Evolutionary conservation across 2,329 filamentous ascomycete genomes (phyloP), one percentile per base, ranked within the genome.

Genomic region (Botrytis paeoniae): DNA sequence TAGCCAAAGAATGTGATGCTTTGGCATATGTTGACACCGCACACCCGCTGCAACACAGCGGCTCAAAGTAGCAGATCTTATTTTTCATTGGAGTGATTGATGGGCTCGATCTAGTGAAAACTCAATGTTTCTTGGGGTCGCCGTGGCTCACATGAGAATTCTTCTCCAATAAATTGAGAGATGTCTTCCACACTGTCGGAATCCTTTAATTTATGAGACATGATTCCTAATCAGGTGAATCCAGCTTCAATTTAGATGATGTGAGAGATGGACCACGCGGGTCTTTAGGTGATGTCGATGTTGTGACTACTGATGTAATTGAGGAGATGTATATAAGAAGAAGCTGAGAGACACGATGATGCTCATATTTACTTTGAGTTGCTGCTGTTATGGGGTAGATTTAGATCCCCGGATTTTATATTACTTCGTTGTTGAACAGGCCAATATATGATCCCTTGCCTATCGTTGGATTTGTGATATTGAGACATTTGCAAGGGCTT

Each of bases 341-440:
- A 39, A 29, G 64, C 32, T 4, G 61, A 18, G 35, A 41, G 16
- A 41, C n/a, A 29, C 39, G 8, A 41, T 57, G 25, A 25, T 66
- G 65, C 48, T 54, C 48, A 32, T 41, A 32, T n/a, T n/a, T n/a
- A 12, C 48, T n/a, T 51, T 22, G 7, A 29, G 35, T 32, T 22
- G 10, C n/a, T 32, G n/a, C 9, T 25, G 22, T 20, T 54, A 54
- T 57, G 45, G 64, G 64, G 63, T 66, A 66, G 45, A 51, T n/a
- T 51, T n/a, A 12, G 43, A 68, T 41, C 64, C 64, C 64, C 64
- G 16, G 64, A 57, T 68, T 68, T 68, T 39, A 29, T 54, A 68
- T 57, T 68, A 54, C 25, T 54, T 54, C 14, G 22, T 54, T 64
- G 16, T 65, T 57, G 48, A 68, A 68, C 65, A 68, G 65, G 29